Evolutionary conservation across 1,284 basidiomycete species (phyloP), one percentile per base, ranked within the genome.

Genomic region (Heterobasidion occidentale): DNA sequence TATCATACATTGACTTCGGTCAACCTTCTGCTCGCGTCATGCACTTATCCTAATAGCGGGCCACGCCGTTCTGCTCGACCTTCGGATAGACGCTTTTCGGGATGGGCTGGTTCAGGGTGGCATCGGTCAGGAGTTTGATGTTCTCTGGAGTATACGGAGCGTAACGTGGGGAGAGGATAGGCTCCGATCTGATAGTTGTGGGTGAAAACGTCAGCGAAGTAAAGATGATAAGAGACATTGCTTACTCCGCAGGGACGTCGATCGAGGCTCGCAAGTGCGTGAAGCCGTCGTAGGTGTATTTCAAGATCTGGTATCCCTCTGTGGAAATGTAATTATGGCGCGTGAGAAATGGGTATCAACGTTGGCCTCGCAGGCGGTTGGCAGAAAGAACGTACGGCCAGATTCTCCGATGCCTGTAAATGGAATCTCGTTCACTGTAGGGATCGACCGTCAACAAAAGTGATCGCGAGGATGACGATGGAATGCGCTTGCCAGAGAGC

Each of bases 261-360:
- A 78, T 61, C 15, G 67, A 72, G 27, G 71, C 68, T 14, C 79
- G 73, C 47, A 66, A 58, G 61, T 81, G 76, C 2, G 74, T 74
- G 65, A 80, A 81, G 38, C 66, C 67, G 53, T 81, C 75, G 62
- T 77, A 82, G 44, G 69, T 68, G 45, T 70, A 64, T 62, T 75
- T 74, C 51, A 77, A 70, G 48, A 75, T 68, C 64, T 79, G 77
- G 36, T 59, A 59, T 6, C 79, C 79, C 60, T 80, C 78, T 70
- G 63, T 9, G 53, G n/a, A 35, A 1, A 19, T 50, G 34, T 9
- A 38, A 7, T 0, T 1, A 12, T 3, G 1, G 9, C 1, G n/a
- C 6, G 3, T 50, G 58, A 38, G 61, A 17, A 34, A 36, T 9
- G 52, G 56, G 35, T 14, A 27, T 27, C 27, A 4, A 27, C 27